Evolutionary conservation across 805 yeast species (phyloP), one percentile per base, ranked within the genome.

Genomic region (Tetrapisispora fleetii): DNA sequence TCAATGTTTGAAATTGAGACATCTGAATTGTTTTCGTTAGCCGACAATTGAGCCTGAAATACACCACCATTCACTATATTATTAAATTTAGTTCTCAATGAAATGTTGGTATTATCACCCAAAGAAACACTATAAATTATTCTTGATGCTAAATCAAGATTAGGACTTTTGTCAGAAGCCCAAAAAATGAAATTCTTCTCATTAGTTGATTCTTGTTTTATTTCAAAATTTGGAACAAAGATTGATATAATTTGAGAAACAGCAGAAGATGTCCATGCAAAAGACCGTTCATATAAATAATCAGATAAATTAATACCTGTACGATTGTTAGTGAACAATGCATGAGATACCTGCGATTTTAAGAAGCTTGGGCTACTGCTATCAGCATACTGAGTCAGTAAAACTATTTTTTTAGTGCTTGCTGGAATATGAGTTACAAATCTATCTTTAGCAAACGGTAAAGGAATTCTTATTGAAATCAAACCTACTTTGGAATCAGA

Each of bases 51-150:
- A 37, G 89, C 76, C 65, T 83, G 86, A 63, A 81, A 80, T 9
- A 78, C 62, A 52, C 97, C 97, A 35, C 90, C 91, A 46, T 76
- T 77, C 16, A 79, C 70, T 36, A 73, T 62, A 64, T 86, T 89
- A 65, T 91, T 95, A 58, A 72, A 87, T 59, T 77, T 78, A 46
- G 84, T 75, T 63, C 84, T 74, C 63, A 78, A 75, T 47, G 75
- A 67, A 49, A 83, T 75, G 39, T 67, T 59, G 49, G 77, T 70
- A 46, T 73, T 61, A 50, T 76, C 77, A 56, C 78, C 83, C 59
- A 84, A 72, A 2, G 95, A 80, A 55, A 84, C 72, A 21, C 86
- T 72, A 52, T 81, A 84, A 0, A 89, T 83, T 52, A 87, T 67
- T 56, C 77, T 78, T 27, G 81, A 74, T 16, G 90, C 79, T 42